A percentile compares a stretch with the other conserved stretches of the same genome.
Conservation (phyloP, 2,329 filamentous ascomycete genomes). For the Alternaria gaisen region DNA sequence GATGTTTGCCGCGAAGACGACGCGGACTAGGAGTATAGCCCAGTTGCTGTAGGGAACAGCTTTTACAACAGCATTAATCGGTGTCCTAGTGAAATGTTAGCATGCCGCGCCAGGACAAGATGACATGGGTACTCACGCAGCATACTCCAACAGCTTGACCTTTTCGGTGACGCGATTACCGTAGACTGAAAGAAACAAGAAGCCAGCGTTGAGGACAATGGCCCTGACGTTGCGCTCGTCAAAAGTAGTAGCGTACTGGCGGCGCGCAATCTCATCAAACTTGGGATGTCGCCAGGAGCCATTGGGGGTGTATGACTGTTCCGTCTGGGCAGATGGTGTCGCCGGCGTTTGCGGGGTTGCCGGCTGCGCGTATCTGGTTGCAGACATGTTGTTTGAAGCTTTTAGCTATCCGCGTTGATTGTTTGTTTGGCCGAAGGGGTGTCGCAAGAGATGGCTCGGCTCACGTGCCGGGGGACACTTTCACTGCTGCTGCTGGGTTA, state of each 20-base stretch:
- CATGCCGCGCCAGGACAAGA: background rate
- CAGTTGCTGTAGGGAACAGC: constrained; percentile 51
- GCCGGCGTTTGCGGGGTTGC: constrained; percentile 34
- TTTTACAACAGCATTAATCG: constrained; percentile 47
- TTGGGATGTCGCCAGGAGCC: constrained; percentile 93
- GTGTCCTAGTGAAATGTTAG: constrained; percentile 43
- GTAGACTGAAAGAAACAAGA: constrained; percentile 61
- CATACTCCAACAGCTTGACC: constrained; percentile 31
- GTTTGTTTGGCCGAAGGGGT: constrained; percentile 16
- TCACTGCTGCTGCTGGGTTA: constrained; percentile 30
- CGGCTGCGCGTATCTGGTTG: constrained; percentile 26
- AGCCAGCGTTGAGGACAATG: constrained; percentile 72
- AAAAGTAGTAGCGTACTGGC: constrained; percentile 81
- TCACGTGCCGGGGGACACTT: background rate
- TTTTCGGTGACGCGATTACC: constrained; percentile 31
- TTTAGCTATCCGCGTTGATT: constrained; percentile 16
- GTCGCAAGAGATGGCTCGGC: background rate
- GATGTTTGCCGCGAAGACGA: constrained; percentile 71
- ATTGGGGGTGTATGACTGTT: constrained; percentile 53
- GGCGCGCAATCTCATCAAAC: constrained; percentile 83
- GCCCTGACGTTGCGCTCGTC: constrained; percentile 76
- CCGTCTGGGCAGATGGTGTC: constrained; percentile 37
- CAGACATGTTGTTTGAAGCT: constrained; percentile 25
- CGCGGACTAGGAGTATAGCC: constrained; percentile 58
- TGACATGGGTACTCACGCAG: constrained; percentile 26